These are phyloP conservation scores for Biscutella laevigata DNA, from an alignment of 441 rosid genomes.

Conservation along the genomic window DNA sequence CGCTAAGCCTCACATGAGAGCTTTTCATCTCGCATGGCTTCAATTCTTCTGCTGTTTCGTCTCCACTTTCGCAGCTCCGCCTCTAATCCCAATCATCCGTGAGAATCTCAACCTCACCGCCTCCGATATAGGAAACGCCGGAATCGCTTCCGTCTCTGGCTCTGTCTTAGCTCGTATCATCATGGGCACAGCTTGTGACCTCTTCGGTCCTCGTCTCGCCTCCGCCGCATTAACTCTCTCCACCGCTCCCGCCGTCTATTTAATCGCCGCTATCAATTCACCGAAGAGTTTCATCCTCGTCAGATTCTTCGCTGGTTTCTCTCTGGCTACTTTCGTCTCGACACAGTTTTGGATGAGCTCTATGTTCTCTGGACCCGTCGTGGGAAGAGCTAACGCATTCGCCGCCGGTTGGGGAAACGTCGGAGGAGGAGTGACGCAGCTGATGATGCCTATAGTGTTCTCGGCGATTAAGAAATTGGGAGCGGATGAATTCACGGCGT, in stretches of 20 bases:
- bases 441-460: constrained; percentile 60
- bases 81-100: constrained; percentile 61
- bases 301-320: constrained; percentile 63
- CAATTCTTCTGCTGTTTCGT: constrained; percentile 72
- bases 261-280: constrained; percentile 43
- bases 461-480: constrained; percentile 33
- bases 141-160: constrained; percentile 76
- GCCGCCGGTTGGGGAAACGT: constrained; percentile 71
- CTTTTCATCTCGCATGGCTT: constrained; percentile 74
- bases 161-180: constrained; percentile 66
- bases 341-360: constrained; percentile 87
- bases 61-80: constrained; percentile 84
- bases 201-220: constrained; percentile 76
- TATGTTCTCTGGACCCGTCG: constrained; percentile 49
- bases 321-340: constrained; percentile 67
- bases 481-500: constrained; percentile 47
- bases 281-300: constrained; percentile 56
- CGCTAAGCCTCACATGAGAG: constrained; percentile 64
- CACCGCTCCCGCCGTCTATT: constrained; percentile 67
- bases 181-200: constrained; percentile 75
- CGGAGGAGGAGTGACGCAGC: constrained; percentile 63
- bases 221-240: constrained; percentile 58
- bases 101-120: constrained; percentile 72
- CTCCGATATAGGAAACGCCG: constrained; percentile 71
- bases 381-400: constrained; percentile 57